Conservation (phyloP, 257 asterid genomes). For the Ballota nigra region DNA sequence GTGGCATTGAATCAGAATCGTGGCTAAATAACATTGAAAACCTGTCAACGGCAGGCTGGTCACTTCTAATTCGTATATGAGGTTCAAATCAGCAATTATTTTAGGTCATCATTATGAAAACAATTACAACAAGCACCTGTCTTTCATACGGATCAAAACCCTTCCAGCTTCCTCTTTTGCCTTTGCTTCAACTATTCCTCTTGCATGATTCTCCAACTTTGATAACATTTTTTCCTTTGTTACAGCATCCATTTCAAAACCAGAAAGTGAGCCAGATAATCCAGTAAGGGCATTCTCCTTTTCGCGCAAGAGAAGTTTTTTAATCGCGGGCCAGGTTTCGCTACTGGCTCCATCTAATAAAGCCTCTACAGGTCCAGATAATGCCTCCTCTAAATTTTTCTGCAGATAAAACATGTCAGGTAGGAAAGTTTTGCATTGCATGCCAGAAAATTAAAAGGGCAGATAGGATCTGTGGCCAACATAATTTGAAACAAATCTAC, state of each 20-base stretch:
- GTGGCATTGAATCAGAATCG: conserved; percentile 83
- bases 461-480: not conserved
- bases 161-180: conserved; percentile 96
- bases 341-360: conserved; percentile 86
- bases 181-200: conserved; percentile 85
- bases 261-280: conserved; percentile 67
- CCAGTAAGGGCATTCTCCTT: conserved; percentile 59
- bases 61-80: conserved; percentile 21
- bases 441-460: not conserved
- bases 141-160: conserved; percentile 91
- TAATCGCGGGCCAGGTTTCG: conserved; percentile 92
- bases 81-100: not conserved
- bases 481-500: not conserved
- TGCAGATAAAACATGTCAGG: conserved; percentile 40
- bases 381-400: conserved; percentile 70
- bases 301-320: conserved; percentile 66
- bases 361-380: conserved; percentile 89
- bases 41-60: conserved; percentile 36
- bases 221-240: conserved; percentile 58
- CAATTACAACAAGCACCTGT: conserved; percentile 45
- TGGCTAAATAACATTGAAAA: conserved; percentile 66
- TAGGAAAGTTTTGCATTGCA: conserved; percentile 16
- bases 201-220: conserved; percentile 62
- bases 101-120: conserved; percentile 17
- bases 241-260: conserved; percentile 81